Evolutionary conservation across 2,329 filamentous ascomycete genomes (phyloP).

Genomic region (Chaetomium strumarium): DNA sequence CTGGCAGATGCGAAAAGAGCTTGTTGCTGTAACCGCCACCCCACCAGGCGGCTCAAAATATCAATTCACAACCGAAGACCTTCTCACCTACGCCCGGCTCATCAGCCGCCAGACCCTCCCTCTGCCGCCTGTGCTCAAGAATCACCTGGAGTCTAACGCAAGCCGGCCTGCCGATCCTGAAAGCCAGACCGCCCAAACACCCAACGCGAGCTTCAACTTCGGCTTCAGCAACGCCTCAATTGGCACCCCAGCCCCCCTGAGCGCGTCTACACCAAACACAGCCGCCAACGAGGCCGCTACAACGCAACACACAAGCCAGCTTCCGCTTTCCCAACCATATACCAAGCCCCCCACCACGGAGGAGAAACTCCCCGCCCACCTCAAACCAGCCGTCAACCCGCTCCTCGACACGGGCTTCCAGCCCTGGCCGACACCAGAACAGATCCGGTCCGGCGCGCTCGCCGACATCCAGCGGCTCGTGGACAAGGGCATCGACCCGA

Average conservation of each 20-base stretch:
- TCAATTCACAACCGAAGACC: slow-evolving; percentile 62
- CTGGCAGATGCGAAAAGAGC: slow-evolving; percentile 65
- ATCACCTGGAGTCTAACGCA: slow-evolving; percentile 23
- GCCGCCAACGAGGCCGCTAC: slow-evolving; percentile 29
- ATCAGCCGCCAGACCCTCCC: slow-evolving; percentile 78
- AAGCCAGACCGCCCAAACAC: slow-evolving; percentile 11
- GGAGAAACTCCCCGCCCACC: slow-evolving; percentile 43
- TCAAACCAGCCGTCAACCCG: slow-evolving; percentile 49
- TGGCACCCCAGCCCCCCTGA: slow-evolving; percentile 3
- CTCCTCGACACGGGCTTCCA: slow-evolving; percentile 56
- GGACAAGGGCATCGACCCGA: slow-evolving; percentile 57
- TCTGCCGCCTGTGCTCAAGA: slow-evolving; percentile 47
- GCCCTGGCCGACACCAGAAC: slow-evolving; percentile 69
- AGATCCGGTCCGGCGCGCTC: slow-evolving; percentile 63
- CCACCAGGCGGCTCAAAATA: slow-evolving; percentile 36
- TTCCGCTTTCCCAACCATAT: slow-evolving; percentile 25
- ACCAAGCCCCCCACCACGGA: slow-evolving; percentile 28
- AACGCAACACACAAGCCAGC: slow-evolving; percentile 6
- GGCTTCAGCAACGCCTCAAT: slow-evolving; percentile 9
- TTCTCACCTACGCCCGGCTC: slow-evolving; percentile 70
- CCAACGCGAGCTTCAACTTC: slow-evolving; percentile 18
- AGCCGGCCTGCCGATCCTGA: slow-evolving; percentile 25
- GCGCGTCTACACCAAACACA: slow-evolving; percentile 1
- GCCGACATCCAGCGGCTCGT: slow-evolving; percentile 56
- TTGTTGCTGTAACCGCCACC: slow-evolving; percentile 57